These are phyloP conservation scores for Panus rudis DNA, from an alignment of 768 basidiomycete genomes.

Conservation along the genomic window DNA sequence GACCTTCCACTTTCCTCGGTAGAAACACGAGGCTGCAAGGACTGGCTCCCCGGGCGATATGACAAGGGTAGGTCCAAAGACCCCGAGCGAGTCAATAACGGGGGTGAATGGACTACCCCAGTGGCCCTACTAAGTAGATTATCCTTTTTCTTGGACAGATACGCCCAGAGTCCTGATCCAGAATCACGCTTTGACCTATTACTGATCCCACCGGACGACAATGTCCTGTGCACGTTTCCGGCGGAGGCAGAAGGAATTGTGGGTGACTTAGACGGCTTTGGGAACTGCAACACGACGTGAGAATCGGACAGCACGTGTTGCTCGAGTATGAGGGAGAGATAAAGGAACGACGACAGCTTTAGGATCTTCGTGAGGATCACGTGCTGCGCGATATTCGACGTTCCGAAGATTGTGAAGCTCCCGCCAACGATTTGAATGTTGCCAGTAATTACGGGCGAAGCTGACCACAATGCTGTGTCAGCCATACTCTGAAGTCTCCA, in stretches of 20 bases:
- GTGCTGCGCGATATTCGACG: conserved; percentile 37
- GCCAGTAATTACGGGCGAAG: conserved; percentile 13
- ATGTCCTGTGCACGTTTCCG: conserved; percentile 7
- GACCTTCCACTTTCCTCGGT: conserved; percentile 20
- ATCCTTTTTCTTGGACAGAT: conserved; percentile 31
- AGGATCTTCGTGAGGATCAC: conserved; percentile 40
- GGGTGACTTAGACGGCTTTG: conserved; percentile 25
- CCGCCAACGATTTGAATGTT: conserved; percentile 47
- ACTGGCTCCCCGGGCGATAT: conserved; percentile 9
- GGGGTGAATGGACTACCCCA: conserved; percentile 20
- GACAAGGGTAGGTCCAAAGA: conserved; percentile 34
- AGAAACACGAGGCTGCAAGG: conserved; percentile 17
- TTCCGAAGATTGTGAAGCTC: conserved; percentile 48
- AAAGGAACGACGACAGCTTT: conserved; percentile 43
- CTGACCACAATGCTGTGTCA: too few relatives aligned
- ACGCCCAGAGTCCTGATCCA: conserved; percentile 27
- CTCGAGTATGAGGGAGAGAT: conserved; percentile 55
- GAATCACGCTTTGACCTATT: conserved; percentile 17
- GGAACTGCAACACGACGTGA: conserved; percentile 39
- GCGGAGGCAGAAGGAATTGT: conserved; percentile 2
- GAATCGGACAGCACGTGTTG: conserved; percentile 49
- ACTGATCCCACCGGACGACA: conserved; percentile 15
- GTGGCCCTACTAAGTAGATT: conserved; percentile 22
- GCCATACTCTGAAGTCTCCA: too few relatives aligned
- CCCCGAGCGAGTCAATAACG: conserved; percentile 23